Evolutionary conservation across 1,139 yeast genomes (phyloP).

Genomic region (Hansenula anomala): DNA sequence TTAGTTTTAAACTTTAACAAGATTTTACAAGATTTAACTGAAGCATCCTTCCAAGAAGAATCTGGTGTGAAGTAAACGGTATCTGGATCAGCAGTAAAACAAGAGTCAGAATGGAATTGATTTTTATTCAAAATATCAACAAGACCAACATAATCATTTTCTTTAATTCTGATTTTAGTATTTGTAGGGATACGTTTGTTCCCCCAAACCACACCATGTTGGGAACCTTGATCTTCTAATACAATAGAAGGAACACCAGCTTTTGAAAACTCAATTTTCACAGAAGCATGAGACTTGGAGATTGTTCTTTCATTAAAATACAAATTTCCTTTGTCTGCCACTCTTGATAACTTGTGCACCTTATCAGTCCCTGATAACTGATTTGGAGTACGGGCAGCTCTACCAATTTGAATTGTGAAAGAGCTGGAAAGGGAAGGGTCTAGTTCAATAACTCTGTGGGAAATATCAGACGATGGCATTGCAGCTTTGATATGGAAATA

Average conservation of each 20-base stretch:
- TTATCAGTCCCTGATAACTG: background rate
- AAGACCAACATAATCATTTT: conserved; percentile 6
- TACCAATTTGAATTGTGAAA: background rate
- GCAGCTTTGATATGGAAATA: no score
- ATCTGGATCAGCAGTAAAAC: background rate
- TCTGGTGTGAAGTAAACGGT: background rate
- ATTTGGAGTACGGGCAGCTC: background rate
- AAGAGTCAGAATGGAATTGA: background rate
- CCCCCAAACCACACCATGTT: conserved; percentile 10
- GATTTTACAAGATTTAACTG: background rate
- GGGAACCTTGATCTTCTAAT: conserved; percentile 5
- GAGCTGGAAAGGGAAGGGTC: no score
- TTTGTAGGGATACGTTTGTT: conserved; percentile 1
- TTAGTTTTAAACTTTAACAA: background rate
- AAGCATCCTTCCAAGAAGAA: background rate
- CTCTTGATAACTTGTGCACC: background rate
- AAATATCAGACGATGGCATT: no score
- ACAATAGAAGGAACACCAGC: background rate
- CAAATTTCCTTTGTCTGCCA: conserved; percentile 3
- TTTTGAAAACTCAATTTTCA: background rate
- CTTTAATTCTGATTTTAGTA: background rate
- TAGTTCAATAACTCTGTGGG: no score
- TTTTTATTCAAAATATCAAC: conserved; percentile 1
- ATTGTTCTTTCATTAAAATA: conserved; percentile 7
- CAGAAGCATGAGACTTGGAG: conserved; percentile 8